Conservation (phyloP, 129 eudicot genomes). For the Gnaphalium uliginosum region DNA sequence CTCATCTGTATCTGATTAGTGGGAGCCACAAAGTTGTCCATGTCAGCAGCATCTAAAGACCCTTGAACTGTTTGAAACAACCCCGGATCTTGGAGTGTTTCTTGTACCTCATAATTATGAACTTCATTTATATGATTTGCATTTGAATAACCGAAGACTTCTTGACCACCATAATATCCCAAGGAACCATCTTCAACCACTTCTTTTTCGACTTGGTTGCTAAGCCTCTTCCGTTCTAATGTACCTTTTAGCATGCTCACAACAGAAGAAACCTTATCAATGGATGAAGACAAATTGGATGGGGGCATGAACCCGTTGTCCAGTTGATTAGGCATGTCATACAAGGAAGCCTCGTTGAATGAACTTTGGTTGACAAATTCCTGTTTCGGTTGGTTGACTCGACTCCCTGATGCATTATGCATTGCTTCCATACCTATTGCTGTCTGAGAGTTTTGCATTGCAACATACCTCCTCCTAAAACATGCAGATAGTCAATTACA, state of each 20-base stretch:
- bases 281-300: constrained; percentile 56
- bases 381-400: constrained; percentile 47
- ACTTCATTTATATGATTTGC: constrained; percentile 40
- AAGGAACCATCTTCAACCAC: constrained; percentile 50
- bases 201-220: constrained; percentile 48
- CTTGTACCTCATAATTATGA: constrained; percentile 47
- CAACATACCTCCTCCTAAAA: constrained; percentile 77
- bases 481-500: constrained; percentile 14
- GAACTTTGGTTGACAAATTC: constrained; percentile 39
- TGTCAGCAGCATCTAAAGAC: constrained; percentile 35
- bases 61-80: constrained; percentile 53
- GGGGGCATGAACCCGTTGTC: constrained; percentile 54
- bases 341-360: constrained; percentile 33
- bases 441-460: constrained; percentile 73
- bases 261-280: constrained; percentile 73
- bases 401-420: constrained; percentile 46
- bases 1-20: constrained; percentile 46
- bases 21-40: constrained; percentile 49
- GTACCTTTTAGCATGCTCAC: constrained; percentile 92
- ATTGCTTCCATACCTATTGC: constrained; percentile 66
- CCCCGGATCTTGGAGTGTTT: constrained; percentile 41
- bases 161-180: constrained; percentile 50
- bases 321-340: constrained; percentile 43
- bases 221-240: constrained; percentile 68
- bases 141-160: constrained; percentile 33